Base-by-base conservation (phyloP, 257 asterid genomes). In the Solanum megistacrolobum region DNA sequence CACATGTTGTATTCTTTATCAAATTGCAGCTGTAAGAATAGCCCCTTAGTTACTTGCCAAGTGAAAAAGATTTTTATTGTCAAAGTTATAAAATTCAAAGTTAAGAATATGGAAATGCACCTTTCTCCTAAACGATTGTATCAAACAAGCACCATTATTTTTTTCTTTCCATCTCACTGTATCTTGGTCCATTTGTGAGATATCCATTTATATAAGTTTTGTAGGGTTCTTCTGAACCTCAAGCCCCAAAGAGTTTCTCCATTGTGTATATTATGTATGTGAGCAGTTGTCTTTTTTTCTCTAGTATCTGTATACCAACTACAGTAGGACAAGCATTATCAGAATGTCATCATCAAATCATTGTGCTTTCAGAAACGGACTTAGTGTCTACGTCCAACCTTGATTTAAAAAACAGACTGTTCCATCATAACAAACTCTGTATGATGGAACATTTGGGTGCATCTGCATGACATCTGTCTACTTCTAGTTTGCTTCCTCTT, bases 381-480 rank as follows among this genome's bases (percentile, higher is more conserved):
- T 73, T 73, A 73, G 46, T 18, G 81, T 73, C 46, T 35, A 35
- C 82, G 35, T 73, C 25, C 79, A 72, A 32, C 79, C 25, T 31
- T 31, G 79, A 71, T 32, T 69, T 32, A 21, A 73, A 73, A 21
- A 73, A 35, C 43, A 73, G 48, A 35, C 82, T 10, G 16, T 21
- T 31, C 13, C 62, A 78, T 78, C 84, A 41, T 78, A 78, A 27
- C 65, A 12, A 78, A 25, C n/a, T 25, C 62, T 78, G 12, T 78
- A 7, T 13, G 48, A 96, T 9, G 99, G 99, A 91, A 97, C 99
- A 88, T 95, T 96, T 13, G 98, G 99, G 90, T 96, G 99, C 86
- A 97, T 98, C 99, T 95, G 94, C 86, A 90, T 83, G 86, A 4
- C 39, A 89, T 83, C 78, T 31, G 41, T 31, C 39, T 31, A 71